Evolutionary conservation across 768 basidiomycete genomes (phyloP).

Genomic region (Pulveroboletus ravenelii): DNA sequence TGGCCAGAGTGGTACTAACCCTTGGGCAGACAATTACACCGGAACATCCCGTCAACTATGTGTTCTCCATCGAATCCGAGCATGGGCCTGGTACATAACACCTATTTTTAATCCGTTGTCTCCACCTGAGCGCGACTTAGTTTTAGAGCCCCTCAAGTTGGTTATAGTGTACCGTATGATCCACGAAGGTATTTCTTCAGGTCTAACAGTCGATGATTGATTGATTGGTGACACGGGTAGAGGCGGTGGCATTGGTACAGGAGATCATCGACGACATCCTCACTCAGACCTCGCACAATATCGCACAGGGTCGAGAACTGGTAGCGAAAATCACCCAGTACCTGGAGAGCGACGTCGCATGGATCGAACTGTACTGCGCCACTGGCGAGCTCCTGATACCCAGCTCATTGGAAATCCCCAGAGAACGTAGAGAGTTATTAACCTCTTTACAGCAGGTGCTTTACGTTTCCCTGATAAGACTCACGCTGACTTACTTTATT

Average conservation of each 20-base stretch:
- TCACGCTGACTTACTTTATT: conserved; percentile 27
- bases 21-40: conserved; percentile 68
- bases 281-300: conserved; percentile 30
- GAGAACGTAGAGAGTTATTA: conserved; percentile 24
- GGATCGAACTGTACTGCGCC: conserved; percentile 66
- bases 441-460: conserved; percentile 31
- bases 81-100: conserved; percentile 50
- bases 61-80: conserved; percentile 72
- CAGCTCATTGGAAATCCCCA: conserved; percentile 26
- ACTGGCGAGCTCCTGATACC: conserved; percentile 70
- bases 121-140: conserved; percentile 34
- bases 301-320: conserved; percentile 39
- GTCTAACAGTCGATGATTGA: not conserved
- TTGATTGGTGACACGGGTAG: conserved; percentile 34
- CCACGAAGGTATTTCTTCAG: conserved; percentile 59
- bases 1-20: not conserved
- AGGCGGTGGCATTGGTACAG: conserved; percentile 63
- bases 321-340: conserved; percentile 50
- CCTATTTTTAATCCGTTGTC: conserved; percentile 2
- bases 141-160: conserved; percentile 57
- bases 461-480: conserved; percentile 7
- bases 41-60: conserved; percentile 65
- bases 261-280: conserved; percentile 42
- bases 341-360: conserved; percentile 56
- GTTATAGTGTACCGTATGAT: conserved; percentile 74